phyloP scores from a whole-genome alignment of 768 basidiomycete species.

The Boletus rufocinnamomeus region DNA sequence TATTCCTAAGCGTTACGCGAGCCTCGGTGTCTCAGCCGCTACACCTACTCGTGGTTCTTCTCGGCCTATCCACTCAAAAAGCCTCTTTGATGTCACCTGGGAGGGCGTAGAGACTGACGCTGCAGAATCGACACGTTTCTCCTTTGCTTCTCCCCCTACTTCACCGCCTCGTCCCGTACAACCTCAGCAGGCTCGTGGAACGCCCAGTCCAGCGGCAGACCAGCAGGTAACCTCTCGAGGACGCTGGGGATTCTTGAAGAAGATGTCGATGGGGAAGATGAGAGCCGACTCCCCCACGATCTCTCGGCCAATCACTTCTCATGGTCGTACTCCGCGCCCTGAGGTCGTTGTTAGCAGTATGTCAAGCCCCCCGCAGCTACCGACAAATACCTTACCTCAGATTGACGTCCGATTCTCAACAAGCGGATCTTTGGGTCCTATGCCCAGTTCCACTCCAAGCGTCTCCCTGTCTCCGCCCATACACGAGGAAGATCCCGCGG shows the following conservation, averaged over 20 bases:
- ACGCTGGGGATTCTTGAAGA: slow-evolving; percentile 95
- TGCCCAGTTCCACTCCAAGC: slow-evolving; percentile 39
- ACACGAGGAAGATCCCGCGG: slow-evolving; percentile 21
- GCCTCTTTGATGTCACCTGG: slow-evolving; percentile 54
- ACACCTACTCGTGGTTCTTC: slow-evolving; percentile 36
- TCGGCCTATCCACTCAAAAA: slow-evolving; percentile 43
- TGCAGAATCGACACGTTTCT: slow-evolving; percentile 23
- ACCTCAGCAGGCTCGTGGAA: slow-evolving; percentile 16
- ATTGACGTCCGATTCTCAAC: slow-evolving; percentile 75
- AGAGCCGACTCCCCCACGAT: slow-evolving; percentile 55
- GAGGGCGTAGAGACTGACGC: slow-evolving; percentile 29
- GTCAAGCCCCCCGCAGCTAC: slow-evolving; percentile 32
- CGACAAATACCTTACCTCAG: slow-evolving; percentile 51
- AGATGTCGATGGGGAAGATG: slow-evolving; percentile 98
- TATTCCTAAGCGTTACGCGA: slow-evolving; percentile 63
- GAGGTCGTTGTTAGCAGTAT: slow-evolving; percentile 24
- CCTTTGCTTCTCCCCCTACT: slow-evolving; percentile 27
- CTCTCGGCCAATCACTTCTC: slow-evolving; percentile 41
- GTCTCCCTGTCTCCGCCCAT: slow-evolving; percentile 29
- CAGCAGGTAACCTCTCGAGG: slow-evolving; percentile 39
- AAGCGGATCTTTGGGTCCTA: slow-evolving; percentile 59
- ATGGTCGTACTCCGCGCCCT: slow-evolving; percentile 17
- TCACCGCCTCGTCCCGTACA: slow-evolving; percentile 31
- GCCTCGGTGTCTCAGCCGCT: slow-evolving; percentile 53
- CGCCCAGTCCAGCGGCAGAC: slow-evolving; percentile 29